Evolutionary conservation across 2,329 filamentous ascomycete species (phyloP), one percentile per base, ranked within the genome.

Genomic region (Exophiala sideris): DNA sequence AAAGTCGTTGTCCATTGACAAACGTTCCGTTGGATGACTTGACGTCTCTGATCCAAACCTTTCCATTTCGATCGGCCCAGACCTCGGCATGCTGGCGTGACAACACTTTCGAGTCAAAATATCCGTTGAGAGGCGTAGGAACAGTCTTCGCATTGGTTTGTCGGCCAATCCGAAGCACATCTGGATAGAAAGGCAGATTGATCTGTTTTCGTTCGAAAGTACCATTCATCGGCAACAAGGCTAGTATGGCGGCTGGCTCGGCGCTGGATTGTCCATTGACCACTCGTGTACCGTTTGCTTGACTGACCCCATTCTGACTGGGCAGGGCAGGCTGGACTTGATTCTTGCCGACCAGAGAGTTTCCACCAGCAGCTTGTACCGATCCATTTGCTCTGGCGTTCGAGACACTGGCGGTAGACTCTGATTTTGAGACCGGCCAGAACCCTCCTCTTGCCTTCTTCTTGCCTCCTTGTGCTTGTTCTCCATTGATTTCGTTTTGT

Each of bases 11-110:
- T 16, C 91, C 91, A 66, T 99, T 99, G 63, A 99, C 92, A 71
- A 99, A 99, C 1, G 94, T 99, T 54, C 94, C 94, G 68, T 99
- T 99, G 38, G 94, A 99, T 0, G 94, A 97, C 73, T 97, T 99
- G 64, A 99, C 88, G 73, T 99, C 94, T 54, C 91, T 84, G 63
- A 99, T 97, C 82, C 86, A 97, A 40, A 99, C 87, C 69, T 96
- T 95, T 49, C 91, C 91, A 58, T 75, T 79, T 59, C 88, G 85
- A 50, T 89, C 86, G 11, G 94, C 91, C 84, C 91, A 97, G 35
- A 99, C 88, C 70, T 99, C 94, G 34, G 94, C 94, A 70, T 99
- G 94, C 69, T 96, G 91, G 65, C 94, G 82, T 36, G 94, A 97
- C 20, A 99, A 81, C 21, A 99, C 94, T 72, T 99, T 99, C 48